Evolutionary conservation across 768 basidiomycete genomes (phyloP).

Genomic region (Gelatoporia subvermispora): DNA sequence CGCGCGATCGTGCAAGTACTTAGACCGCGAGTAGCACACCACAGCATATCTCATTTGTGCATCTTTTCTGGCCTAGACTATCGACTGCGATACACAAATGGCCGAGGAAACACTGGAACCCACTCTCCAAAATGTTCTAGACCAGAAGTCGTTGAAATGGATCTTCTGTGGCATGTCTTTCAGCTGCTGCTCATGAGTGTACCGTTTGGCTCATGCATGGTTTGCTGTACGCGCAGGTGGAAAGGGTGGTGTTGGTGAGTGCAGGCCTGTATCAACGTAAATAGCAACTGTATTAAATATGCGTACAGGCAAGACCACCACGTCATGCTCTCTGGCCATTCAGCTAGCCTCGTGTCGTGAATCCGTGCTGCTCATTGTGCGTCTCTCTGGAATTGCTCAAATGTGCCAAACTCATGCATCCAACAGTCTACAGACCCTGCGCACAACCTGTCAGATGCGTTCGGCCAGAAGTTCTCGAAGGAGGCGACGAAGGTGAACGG

Average conservation of each 20-base stretch:
- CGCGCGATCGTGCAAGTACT: too few relatives aligned
- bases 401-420: slow-evolving; percentile 4
- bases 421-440: slow-evolving; percentile 96
- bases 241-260: slow-evolving; percentile 95
- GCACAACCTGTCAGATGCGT: slow-evolving; percentile 97
- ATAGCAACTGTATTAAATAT: not conserved
- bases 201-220: slow-evolving; percentile 5
- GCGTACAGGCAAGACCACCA: slow-evolving; percentile 90
- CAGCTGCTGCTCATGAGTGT: slow-evolving; percentile 4
- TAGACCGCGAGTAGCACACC: not conserved
- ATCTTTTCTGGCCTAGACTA: not conserved
- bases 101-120: slow-evolving; percentile 66
- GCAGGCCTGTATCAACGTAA: not conserved
- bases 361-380: slow-evolving; percentile 94
- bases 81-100: slow-evolving; percentile 29
- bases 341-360: slow-evolving; percentile 87
- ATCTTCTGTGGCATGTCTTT: slow-evolving; percentile 87
- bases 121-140: slow-evolving; percentile 90
- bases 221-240: slow-evolving; percentile 55
- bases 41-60: not conserved
- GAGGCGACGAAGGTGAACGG: slow-evolving; percentile 98
- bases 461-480: slow-evolving; percentile 98
- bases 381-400: slow-evolving; percentile 31
- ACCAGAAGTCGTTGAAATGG: slow-evolving; percentile 93
- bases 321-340: slow-evolving; percentile 96